A percentile compares a stretch with the other conserved stretches of the same genome.
These are phyloP conservation scores for Neonectria neomacrospora DNA, from an alignment of 2,329 filamentous ascomycete genomes.

Conservation along the genomic window DNA sequence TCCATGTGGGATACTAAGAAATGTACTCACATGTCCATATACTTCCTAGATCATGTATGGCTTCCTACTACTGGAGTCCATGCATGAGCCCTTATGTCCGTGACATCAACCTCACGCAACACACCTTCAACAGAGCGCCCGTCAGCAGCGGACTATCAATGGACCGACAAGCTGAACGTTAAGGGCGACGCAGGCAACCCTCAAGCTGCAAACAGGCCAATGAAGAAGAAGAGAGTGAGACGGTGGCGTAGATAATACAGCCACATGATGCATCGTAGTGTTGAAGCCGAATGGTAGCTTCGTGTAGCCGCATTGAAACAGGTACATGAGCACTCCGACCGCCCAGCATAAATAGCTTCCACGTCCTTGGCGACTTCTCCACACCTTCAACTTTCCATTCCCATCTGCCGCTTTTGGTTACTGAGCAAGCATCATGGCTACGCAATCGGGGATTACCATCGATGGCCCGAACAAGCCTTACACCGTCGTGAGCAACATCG, in stretches of 20 bases:
- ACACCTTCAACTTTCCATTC: neutral
- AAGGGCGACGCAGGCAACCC: neutral
- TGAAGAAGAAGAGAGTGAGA: neutral
- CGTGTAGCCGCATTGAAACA: neutral
- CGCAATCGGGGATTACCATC: slow-evolving; percentile 35
- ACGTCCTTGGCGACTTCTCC: neutral
- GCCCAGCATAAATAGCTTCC: neutral
- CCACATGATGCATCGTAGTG: neutral
- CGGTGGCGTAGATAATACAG: neutral
- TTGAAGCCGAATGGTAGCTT: neutral
- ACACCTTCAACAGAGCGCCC: neutral
- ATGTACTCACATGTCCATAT: neutral
- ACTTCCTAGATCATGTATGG: neutral
- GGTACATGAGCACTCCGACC: neutral
- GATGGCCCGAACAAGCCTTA: slow-evolving; percentile 35
- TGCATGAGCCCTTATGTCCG: neutral
- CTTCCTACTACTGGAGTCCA: neutral
- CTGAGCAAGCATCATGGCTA: slow-evolving; percentile 24
- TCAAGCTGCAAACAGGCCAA: neutral
- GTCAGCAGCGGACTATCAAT: slow-evolving; percentile 27
- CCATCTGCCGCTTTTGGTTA: neutral
- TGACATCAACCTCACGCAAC: neutral
- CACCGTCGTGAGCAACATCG: slow-evolving; percentile 37
- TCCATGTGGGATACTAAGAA: neutral
- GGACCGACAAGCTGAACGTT: slow-evolving; percentile 7